Percentiles rank a stretch among this genome's conserved stretches.
Evolutionary conservation across 345 rosid genomes (phyloP).

Genomic region (Citrus maxima): DNA sequence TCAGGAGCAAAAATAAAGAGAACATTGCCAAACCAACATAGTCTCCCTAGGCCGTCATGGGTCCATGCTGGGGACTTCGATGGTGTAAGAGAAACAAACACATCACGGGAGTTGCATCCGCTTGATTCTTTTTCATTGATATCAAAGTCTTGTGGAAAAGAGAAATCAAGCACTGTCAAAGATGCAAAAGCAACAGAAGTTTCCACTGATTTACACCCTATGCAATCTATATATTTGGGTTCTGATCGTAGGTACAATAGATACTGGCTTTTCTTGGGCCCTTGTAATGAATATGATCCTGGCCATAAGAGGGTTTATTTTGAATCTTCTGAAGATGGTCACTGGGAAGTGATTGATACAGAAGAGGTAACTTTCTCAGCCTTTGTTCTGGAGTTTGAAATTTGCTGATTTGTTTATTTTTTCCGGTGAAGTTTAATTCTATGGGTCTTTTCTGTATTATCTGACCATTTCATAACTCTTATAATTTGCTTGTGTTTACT

Average conservation of each 20-base stretch:
- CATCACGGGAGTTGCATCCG: slow-evolving; percentile 50
- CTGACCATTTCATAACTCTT: not conserved
- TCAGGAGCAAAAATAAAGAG: slow-evolving; percentile 92
- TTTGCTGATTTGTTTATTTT: not conserved
- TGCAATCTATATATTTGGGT: slow-evolving; percentile 90
- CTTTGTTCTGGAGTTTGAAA: not conserved
- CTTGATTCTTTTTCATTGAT: slow-evolving; percentile 63
- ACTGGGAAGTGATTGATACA: slow-evolving; percentile 89
- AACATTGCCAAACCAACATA: slow-evolving; percentile 45
- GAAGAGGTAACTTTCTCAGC: slow-evolving; percentile 55
- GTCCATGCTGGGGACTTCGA: slow-evolving; percentile 43
- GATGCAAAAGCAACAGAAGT: slow-evolving; percentile 35
- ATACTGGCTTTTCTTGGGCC: slow-evolving; percentile 98
- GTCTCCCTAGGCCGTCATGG: slow-evolving; percentile 61
- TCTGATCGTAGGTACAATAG: slow-evolving; percentile 96
- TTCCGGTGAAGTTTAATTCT: not conserved
- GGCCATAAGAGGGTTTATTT: slow-evolving; percentile 94
- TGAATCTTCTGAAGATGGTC: slow-evolving; percentile 98
- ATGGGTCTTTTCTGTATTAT: not conserved
- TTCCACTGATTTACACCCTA: slow-evolving; percentile 48
- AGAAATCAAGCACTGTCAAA: slow-evolving; percentile 28
- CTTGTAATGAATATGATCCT: slow-evolving; percentile 76
- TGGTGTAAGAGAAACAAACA: slow-evolving; percentile 29
- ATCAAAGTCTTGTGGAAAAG: slow-evolving; percentile 24
- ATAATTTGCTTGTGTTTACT: slow-evolving; percentile 9